These are phyloP conservation scores for Lactifluus volemus DNA, from an alignment of 768 basidiomycete species.

Conservation along the genomic window DNA sequence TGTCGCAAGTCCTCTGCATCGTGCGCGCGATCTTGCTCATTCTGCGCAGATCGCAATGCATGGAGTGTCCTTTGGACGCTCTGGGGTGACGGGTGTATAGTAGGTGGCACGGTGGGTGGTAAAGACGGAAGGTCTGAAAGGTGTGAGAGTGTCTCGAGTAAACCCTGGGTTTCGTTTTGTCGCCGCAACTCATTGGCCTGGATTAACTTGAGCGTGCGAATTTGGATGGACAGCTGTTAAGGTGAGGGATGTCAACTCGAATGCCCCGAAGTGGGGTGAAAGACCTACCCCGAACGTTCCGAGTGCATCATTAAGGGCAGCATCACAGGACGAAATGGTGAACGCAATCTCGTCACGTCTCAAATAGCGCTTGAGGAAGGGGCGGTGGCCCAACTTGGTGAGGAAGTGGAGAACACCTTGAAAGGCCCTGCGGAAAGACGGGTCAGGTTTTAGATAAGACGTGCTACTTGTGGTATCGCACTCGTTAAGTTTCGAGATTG, in stretches of 20 bases:
- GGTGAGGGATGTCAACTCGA: not conserved
- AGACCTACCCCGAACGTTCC: slow-evolving; percentile 44
- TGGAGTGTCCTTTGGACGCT: slow-evolving; percentile 17
- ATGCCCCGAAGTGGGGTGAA: not conserved
- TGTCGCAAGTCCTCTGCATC: slow-evolving; percentile 50
- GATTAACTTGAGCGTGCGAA: slow-evolving; percentile 46
- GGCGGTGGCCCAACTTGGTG: slow-evolving; percentile 49
- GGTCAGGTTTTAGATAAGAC: not conserved
- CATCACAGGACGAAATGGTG: slow-evolving; percentile 44
- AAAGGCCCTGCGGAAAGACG: slow-evolving; percentile 31
- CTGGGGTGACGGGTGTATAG: not conserved
- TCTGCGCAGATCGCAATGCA: slow-evolving; percentile 31
- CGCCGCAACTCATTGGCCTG: slow-evolving; percentile 32
- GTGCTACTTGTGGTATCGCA: slow-evolving; percentile 25
- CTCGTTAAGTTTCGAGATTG: slow-evolving; percentile 45
- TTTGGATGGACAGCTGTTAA: slow-evolving; percentile 38
- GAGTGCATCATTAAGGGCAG: slow-evolving; percentile 45
- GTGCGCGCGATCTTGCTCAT: slow-evolving; percentile 37
- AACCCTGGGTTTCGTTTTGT: slow-evolving; percentile 28
- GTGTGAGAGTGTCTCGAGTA: slow-evolving; percentile 29
- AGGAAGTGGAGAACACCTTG: slow-evolving; percentile 41
- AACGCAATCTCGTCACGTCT: slow-evolving; percentile 59
- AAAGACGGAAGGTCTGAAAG: slow-evolving; percentile 4
- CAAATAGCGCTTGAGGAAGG: slow-evolving; percentile 73
- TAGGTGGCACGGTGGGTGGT: not conserved